Evolutionary conservation across 108 stramenopile species (phyloP).

Genomic region (Skeletonema costatum): DNA sequence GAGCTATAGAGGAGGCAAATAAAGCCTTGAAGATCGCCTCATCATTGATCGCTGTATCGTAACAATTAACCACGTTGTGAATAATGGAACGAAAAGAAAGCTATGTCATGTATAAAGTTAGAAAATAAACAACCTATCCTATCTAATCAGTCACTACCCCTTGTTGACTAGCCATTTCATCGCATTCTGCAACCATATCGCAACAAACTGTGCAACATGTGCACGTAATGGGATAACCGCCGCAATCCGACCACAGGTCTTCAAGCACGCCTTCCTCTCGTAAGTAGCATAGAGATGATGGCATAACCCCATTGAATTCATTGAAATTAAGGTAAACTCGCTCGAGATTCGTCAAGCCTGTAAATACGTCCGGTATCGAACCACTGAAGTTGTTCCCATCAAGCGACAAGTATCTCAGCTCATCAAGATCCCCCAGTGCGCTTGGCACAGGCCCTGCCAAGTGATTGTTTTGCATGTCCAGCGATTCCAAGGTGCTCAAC

Average conservation of each 20-base stretch:
- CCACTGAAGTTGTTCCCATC: constrained; percentile 47
- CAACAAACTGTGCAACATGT: constrained; percentile 50
- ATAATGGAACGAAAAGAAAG: background rate
- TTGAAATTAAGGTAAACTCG: constrained; percentile 42
- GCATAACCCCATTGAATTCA: constrained; percentile 42
- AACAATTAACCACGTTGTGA: background rate
- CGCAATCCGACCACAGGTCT: constrained; percentile 48
- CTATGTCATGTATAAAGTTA: background rate
- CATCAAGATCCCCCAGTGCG: constrained; percentile 30
- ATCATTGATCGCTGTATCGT: constrained; percentile 18
- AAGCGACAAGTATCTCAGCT: constrained; percentile 39
- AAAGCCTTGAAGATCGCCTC: constrained; percentile 51
- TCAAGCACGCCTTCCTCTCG: constrained; percentile 27
- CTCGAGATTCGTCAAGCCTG: constrained; percentile 22
- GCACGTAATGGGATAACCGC: constrained; percentile 45
- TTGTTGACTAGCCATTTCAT: constrained; percentile 36
- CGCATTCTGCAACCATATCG: constrained; percentile 47
- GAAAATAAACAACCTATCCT: background rate
- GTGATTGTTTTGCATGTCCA: constrained; percentile 49
- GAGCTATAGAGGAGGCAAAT: constrained; percentile 64
- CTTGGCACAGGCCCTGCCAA: constrained; percentile 39
- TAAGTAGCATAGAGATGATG: constrained; percentile 35
- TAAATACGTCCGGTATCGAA: constrained; percentile 37
- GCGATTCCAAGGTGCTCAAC: constrained; percentile 36
- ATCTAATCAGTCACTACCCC: background rate